These are phyloP conservation scores for Kwoniella europaea DNA, from an alignment of 768 basidiomycete genomes.

Conservation along the genomic window DNA sequence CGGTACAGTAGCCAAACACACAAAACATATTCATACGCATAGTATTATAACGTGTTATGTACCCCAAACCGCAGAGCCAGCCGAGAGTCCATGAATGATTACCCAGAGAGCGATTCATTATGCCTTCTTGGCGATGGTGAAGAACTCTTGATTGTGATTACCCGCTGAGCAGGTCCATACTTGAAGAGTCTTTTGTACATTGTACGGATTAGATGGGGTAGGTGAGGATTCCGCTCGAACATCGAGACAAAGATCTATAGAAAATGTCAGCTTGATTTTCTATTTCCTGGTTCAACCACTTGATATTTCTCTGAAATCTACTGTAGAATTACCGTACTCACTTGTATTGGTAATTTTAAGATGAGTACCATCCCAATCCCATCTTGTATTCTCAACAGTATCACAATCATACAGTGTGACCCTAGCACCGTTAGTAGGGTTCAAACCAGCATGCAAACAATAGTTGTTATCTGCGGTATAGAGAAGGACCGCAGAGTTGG, in stretches of 20 bases:
- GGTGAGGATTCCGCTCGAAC: slow-evolving; percentile 15
- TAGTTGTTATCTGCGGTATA: slow-evolving; percentile 17
- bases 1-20: too few species aligned
- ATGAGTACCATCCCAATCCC: slow-evolving; percentile 12
- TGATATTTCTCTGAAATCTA: too few species aligned
- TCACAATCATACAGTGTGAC: slow-evolving; percentile 6
- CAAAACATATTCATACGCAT: not conserved
- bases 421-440: slow-evolving; percentile 5
- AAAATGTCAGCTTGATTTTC: not conserved
- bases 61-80: too few species aligned
- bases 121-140: slow-evolving; percentile 4
- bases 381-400: slow-evolving; percentile 1
- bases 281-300: too few species aligned
- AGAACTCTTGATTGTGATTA: slow-evolving; percentile 29
- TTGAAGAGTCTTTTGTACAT: slow-evolving; percentile 7
- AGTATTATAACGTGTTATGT: not conserved
- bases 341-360: not conserved
- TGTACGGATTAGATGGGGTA: slow-evolving; percentile 3
- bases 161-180: slow-evolving; percentile 21
- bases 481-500: not conserved
- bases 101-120: not conserved
- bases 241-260: slow-evolving; percentile 9
- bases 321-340: too few species aligned
- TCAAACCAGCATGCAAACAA: slow-evolving; percentile 22
- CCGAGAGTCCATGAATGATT: not conserved